Evolutionary conservation across 805 yeast genomes (phyloP), one percentile per base, ranked within the genome.

Genomic region (Tetrapisispora pingtungensis): DNA sequence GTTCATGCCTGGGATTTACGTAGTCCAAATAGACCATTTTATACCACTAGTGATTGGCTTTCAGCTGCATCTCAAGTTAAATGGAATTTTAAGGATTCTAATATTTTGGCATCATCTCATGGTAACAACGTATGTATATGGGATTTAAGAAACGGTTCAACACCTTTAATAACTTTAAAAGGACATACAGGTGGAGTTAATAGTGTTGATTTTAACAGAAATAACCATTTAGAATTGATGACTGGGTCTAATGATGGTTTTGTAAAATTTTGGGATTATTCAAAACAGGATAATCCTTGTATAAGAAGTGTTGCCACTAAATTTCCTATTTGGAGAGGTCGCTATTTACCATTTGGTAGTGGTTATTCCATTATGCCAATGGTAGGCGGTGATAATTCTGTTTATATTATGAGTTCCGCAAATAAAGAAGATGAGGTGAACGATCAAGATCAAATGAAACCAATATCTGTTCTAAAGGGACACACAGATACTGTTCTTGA

Each of bases 11-110:
- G 98, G 98, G 98, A 93, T 64, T 71, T 89, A 70, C 71, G 97
- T 46, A 71, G 80, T 14, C 90, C 96, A 0, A 67, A 76, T 40
- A 69, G 76, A 48, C 95, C 97, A 0, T 80, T 77, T 3, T 73
- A 74, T 46, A 73, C 79, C 39, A 88, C 86, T 66, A 86, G 96
- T n/a, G 96, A 90, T 58, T 93, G 96, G 94, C 68, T 84, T 45
- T 94, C 96, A 0, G 90, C 94, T 2, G 95, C 97, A 3, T 77
- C 95, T 0, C 97, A 90, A 61, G 96, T 88, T 14, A 88, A 90
- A 59, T 93, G 97, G 97, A 86, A 83, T 59, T 78, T 78, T 50
- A 69, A 72, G 36, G 81, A 89, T 54, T 78, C 87, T 2, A 73
- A 84, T 56, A 73, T 88, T 27, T 57, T 93, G 24, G 96, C 97